Conservation (phyloP, 2,329 filamentous ascomycete species). For the Colletotrichum aenigma region DNA sequence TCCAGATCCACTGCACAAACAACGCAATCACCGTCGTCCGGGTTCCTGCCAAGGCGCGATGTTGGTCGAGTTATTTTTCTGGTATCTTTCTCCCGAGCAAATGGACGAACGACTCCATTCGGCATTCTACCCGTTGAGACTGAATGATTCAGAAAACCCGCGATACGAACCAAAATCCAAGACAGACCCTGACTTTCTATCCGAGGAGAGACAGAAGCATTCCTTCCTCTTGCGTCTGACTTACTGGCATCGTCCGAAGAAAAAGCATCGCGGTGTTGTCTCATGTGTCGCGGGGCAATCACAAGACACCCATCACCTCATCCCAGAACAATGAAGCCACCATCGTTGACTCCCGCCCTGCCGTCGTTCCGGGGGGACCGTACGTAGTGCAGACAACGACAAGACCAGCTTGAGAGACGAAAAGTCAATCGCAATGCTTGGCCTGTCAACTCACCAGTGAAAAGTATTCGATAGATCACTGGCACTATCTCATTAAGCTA, state of each 20-base stretch:
- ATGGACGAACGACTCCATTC: background rate
- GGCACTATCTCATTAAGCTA: constrained; percentile 13
- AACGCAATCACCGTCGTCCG: background rate
- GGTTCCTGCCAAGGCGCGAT: constrained; percentile 4
- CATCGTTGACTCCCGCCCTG: background rate
- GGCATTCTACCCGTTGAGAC: background rate
- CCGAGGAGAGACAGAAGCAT: background rate
- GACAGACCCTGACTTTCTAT: background rate
- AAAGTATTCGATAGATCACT: background rate
- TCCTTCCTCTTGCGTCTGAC: background rate
- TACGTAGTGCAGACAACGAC: background rate
- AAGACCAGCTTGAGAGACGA: background rate
- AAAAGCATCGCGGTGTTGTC: background rate
- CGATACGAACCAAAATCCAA: background rate
- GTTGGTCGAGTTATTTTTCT: background rate
- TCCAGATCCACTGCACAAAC: background rate
- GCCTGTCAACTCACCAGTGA: background rate
- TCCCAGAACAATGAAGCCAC: background rate
- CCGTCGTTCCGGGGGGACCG: background rate
- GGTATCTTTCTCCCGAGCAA: background rate
- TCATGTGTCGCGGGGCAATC: background rate
- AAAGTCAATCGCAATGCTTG: constrained; percentile 10
- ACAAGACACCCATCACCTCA: background rate
- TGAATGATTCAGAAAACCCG: background rate
- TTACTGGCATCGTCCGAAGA: background rate